Conservation (phyloP, 2,329 filamentous ascomycete genomes). For the Trichoderma atroviride region DNA sequence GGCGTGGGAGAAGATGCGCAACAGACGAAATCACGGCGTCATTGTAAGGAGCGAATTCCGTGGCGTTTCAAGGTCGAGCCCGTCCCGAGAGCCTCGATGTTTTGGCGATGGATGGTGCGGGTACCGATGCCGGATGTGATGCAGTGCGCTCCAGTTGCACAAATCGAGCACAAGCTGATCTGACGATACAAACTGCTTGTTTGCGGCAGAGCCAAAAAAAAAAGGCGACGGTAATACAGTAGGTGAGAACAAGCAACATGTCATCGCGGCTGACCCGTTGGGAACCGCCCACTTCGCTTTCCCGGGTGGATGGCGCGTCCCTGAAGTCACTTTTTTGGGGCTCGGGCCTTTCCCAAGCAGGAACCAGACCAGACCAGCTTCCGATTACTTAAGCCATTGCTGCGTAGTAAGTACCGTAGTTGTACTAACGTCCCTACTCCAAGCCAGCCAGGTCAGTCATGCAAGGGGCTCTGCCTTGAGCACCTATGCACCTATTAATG, state of each 20-base stretch:
- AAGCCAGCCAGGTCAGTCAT: not conserved
- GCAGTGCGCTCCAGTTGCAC: not conserved
- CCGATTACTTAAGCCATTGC: not conserved
- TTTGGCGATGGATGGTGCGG: not conserved
- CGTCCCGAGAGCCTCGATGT: not conserved
- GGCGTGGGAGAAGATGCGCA: not conserved
- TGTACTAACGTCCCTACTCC: not conserved
- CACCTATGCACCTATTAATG: not conserved
- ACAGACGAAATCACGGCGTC: constrained; percentile 13
- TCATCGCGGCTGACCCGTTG: constrained; percentile 20
- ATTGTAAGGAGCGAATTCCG: not conserved
- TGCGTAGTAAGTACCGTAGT: not conserved
- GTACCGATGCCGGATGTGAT: not conserved
- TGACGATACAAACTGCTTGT: not conserved
- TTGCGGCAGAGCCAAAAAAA: not conserved
- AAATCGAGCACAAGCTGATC: not conserved
- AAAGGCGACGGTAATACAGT: not conserved
- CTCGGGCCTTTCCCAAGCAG: not conserved
- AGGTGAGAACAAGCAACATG: constrained; percentile 10
- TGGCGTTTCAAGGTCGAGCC: not conserved
- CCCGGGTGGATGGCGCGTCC: constrained; percentile 17
- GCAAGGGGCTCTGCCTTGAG: not conserved
- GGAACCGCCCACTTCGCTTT: not conserved
- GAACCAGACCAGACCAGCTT: not conserved
- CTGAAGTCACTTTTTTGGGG: not conserved